Base-by-base conservation (phyloP, 768 basidiomycete genomes). In the Gymnopilus junonius region DNA sequence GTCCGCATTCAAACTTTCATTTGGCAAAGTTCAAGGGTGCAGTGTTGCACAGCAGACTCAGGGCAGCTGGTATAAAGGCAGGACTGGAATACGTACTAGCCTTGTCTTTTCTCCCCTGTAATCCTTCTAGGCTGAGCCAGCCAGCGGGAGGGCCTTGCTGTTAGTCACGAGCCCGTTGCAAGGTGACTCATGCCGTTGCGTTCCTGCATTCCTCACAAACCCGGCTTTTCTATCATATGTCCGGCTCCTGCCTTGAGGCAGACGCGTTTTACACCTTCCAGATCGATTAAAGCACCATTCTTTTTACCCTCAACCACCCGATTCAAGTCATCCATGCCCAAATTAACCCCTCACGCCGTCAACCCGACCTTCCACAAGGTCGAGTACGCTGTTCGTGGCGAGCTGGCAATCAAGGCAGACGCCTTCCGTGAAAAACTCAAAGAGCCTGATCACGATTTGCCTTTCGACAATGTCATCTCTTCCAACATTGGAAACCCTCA, bases 401-500 rank as follows among this genome's bases (percentile, higher is more conserved):
- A 97, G 78, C 88, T 99, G 66, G 95, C 97, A 3, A 93, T 98
- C 80, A 93, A 92, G 74, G 94, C 97, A 0, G 95, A 98, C 76
- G 80, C 86, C 57, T 88, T 92, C 68, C 85, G 91, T 59, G 89
- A 89, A 55, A 76, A 82, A 68, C 86, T 99, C 71, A 85, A 87
- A 76, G 76, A 82, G 59, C 77, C 79, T 23, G 73, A 80, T 60
- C 78, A 85, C 66, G 80, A 79, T 20, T 83, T 98, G 15, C 94
- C 95, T 15, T 99, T 99, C 77, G 85, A 88, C 74, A 86, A 87
- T 69, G 83, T 99, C 76, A 97, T 97, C 75, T 91, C 88, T 29
- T 94, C 94, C 64, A 99, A 99, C 79, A 99, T 99, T 63, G 97
- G 97, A 10, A 99, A 99, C 72, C 97, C 97, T 0, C 97, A 99